These are phyloP conservation scores for Pichia thaimueangensis DNA, from an alignment of 805 yeast genomes.

Conservation along the genomic window DNA sequence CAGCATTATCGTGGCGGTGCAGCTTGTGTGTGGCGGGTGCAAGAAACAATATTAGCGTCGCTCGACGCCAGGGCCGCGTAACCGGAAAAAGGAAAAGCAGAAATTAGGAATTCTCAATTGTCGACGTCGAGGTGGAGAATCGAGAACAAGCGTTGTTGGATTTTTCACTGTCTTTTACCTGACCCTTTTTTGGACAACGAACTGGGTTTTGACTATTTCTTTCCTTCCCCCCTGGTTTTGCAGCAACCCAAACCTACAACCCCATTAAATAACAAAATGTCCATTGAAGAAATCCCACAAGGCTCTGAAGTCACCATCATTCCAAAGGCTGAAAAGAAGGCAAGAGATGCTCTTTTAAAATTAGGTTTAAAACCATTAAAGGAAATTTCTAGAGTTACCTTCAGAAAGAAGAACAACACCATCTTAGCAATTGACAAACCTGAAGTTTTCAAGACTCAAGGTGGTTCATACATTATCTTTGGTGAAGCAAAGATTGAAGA, in stretches of 20 bases:
- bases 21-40: too few relatives aligned
- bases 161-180: not conserved
- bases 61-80: too few relatives aligned
- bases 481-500: slow-evolving; percentile 98
- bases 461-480: slow-evolving; percentile 93
- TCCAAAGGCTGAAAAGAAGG: slow-evolving; percentile 91
- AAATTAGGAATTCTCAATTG: too few relatives aligned
- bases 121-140: too few relatives aligned
- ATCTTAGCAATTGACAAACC: slow-evolving; percentile 89
- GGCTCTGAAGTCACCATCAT: slow-evolving; percentile 78
- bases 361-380: slow-evolving; percentile 84
- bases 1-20: too few relatives aligned
- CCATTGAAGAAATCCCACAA: slow-evolving; percentile 52
- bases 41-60: too few relatives aligned
- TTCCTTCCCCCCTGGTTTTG: not conserved
- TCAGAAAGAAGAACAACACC: slow-evolving; percentile 88
- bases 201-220: too few relatives aligned
- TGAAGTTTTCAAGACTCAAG: slow-evolving; percentile 88
- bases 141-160: too few relatives aligned
- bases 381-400: slow-evolving; percentile 92
- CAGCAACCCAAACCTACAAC: not conserved
- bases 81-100: too few relatives aligned
- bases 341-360: slow-evolving; percentile 83
- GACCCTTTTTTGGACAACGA: not conserved
- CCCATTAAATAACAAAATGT: slow-evolving; percentile 19